Evolutionary conservation across 495 filamentous ascomycete genomes (phyloP), one percentile per base, ranked within the genome.

Genomic region (Friedmanniomyces endolithicus): DNA sequence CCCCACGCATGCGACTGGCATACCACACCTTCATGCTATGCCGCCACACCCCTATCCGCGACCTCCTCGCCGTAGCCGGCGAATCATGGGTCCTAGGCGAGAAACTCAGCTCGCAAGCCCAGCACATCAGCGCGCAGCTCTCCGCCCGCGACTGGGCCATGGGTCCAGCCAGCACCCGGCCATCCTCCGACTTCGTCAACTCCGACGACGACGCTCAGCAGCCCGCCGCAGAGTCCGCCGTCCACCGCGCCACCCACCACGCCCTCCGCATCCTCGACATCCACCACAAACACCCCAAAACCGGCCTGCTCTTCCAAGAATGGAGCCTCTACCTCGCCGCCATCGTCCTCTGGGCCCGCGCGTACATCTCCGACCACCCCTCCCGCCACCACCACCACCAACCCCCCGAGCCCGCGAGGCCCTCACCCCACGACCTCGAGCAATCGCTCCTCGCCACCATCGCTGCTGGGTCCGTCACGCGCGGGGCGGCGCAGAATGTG

Each of bases 1-100:
- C 56, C 50, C 35, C 56, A 43, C 46, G 58, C 48, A 41, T 57
- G 50, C 33, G 48, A 31, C 52, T 60, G 29, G 48, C 57, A 4
- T 62, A 58, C 40, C 56, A 62, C 47, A 52, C 55, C 7, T n/a
- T 63, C 12, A 57, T 66, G 39, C 62, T 69, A 0, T 60, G 64
- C 25, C 61, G 63, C 31, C 37, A 58, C 33, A 64, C 62, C 12
- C 68, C 67, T 3, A 50, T 71, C 16, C 67, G 68, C 34, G 61
- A 65, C 6, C 57, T 71, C 8, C 57, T 71, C 22, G 67, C 67
- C 34, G 65, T 69, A 1, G 59, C 65, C 7, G 67, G 67, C 4
- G 64, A 71, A 40, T 58, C 59, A 7, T 71, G 68, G 68, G 58
- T 67, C n/a, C 53, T 67, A 20, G 62, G 52, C 9, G 68, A 67